Percentiles rank a stretch among this genome's conserved stretches.
Evolutionary conservation across 148 eudicot species (phyloP).

Genomic region (Linanthus parryae): DNA sequence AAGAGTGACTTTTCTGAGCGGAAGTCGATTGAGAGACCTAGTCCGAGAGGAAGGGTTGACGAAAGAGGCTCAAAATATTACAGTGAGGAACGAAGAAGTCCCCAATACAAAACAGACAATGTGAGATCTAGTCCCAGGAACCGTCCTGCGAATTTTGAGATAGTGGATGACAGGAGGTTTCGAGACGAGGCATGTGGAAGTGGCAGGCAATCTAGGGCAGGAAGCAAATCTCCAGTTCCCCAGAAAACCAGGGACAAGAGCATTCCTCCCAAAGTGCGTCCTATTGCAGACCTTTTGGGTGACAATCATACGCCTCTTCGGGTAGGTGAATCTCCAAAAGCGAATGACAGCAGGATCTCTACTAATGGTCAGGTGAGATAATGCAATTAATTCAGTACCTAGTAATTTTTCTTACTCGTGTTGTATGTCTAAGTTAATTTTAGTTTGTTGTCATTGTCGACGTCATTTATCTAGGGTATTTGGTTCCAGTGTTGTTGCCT

Average conservation of each 20-base stretch:
- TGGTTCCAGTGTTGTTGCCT: too few species aligned
- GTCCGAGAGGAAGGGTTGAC: constrained; percentile 17
- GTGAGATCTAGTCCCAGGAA: constrained; percentile 26
- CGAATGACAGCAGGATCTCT: constrained; percentile 14
- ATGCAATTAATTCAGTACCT: constrained; percentile 1
- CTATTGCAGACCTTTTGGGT: constrained; percentile 45
- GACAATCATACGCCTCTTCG: constrained; percentile 31
- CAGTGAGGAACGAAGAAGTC: constrained; percentile 35
- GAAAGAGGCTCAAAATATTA: constrained; percentile 26
- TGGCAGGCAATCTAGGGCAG: constrained; percentile 32
- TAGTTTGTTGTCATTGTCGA: too few species aligned
- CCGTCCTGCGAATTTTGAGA: constrained; percentile 38
- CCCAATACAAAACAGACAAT: constrained; percentile 19
- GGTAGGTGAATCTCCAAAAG: constrained; percentile 31
- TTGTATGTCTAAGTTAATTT: too few species aligned
- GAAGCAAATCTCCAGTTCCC: constrained; percentile 32
- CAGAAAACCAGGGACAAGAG: constrained; percentile 7
- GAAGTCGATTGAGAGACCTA: constrained; percentile 18
- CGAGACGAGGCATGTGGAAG: constrained; percentile 42
- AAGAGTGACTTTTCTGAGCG: constrained; percentile 29
- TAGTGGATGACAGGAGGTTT: constrained; percentile 39
- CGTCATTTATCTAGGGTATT: too few species aligned
- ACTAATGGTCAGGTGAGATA: constrained; percentile 29
- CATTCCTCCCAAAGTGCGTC: constrained; percentile 25
- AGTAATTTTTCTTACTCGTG: background rate